Percentiles rank a stretch among this genome's conserved stretches.
phyloP scores from a whole-genome alignment of 2,329 filamentous ascomycete species.

The Didymella pinodella region DNA sequence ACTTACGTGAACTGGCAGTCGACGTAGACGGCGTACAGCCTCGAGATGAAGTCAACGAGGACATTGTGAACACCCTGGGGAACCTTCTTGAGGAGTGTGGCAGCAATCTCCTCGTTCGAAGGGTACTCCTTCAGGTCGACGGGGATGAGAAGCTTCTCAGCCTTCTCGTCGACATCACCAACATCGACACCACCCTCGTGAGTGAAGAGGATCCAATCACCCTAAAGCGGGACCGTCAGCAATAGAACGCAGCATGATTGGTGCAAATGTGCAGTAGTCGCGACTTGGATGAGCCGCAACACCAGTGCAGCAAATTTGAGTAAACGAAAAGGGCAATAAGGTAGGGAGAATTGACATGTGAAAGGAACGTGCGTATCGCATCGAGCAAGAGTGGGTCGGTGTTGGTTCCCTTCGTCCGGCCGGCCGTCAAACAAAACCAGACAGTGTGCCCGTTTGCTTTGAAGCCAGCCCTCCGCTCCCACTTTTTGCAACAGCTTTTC shows the following conservation, averaged over 20 bases:
- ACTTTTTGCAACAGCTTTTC: conserved; percentile 22
- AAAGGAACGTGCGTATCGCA: conserved; percentile 44
- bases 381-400: conserved; percentile 47
- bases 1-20: conserved; percentile 94
- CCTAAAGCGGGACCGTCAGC: conserved; percentile 64
- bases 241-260: conserved; percentile 38
- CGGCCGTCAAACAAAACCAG: conserved; percentile 49
- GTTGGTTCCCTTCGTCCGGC: conserved; percentile 52
- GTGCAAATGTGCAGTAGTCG: conserved; percentile 29
- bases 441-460: conserved; percentile 34
- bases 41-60: conserved; percentile 97
- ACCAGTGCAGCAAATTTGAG: conserved; percentile 32
- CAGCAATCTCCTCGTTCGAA: conserved; percentile 92
- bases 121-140: conserved; percentile 95
- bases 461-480: conserved; percentile 28
- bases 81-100: conserved; percentile 86
- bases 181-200: conserved; percentile 99
- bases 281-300: conserved; percentile 44
- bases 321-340: conserved; percentile 27
- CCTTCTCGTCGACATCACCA: conserved; percentile 98
- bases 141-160: conserved; percentile 96
- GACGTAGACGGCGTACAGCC: conserved; percentile 97
- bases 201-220: conserved; percentile 99
- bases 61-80: conserved; percentile 97
- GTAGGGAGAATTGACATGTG: conserved; percentile 43